Base-by-base conservation (phyloP, 1,284 basidiomycete genomes). In the Pseudozyma thailandica region DNA sequence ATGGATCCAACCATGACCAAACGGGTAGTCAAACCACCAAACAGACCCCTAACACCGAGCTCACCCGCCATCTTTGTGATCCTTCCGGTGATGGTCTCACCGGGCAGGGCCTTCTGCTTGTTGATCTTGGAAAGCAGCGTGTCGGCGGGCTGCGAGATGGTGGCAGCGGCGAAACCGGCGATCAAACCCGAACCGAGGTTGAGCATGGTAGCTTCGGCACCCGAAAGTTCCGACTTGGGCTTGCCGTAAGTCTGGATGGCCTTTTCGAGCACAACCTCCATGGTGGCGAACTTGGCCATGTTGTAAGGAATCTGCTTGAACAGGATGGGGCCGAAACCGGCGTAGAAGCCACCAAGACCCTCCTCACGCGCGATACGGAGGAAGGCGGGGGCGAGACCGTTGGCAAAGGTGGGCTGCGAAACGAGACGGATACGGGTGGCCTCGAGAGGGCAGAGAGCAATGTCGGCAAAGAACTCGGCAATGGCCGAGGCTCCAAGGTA, bases 31-130 rank as follows among this genome's bases (percentile, higher is more conserved):
- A 85, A 74, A 81, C 86, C 86, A 74, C 85, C 85, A 84, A 87
- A 87, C 77, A 87, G 84, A 80, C 86, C 86, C 61, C 74, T 72
- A 68, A 84, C 71, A 75, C 86, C 86, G 71, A 87, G 84, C 78
- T 86, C 84, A 47, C 79, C 74, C 50, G 81, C 70, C 82, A 87
- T 85, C 72, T 83, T 79, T 76, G 86, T 71, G 70, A 87, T 83
- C 54, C 86, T 83, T 59, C 85, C 84, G 43, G 84, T 81, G 74
- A 83, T 84, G 20, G 84, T 84, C 84, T 87, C 85, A 59, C 86
- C 86, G 62, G 86, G 86, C 38, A 79, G 75, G 62, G 86, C 86
- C 85, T 87, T 86, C 83, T 85, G 84, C 86, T 87, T 87, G 86
- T 87, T 87, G 83, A 87, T 87, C 85, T 87, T 87, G 69, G 82